Base-by-base conservation (phyloP, 1,284 basidiomycete species). In the Sphagnurus paluster region DNA sequence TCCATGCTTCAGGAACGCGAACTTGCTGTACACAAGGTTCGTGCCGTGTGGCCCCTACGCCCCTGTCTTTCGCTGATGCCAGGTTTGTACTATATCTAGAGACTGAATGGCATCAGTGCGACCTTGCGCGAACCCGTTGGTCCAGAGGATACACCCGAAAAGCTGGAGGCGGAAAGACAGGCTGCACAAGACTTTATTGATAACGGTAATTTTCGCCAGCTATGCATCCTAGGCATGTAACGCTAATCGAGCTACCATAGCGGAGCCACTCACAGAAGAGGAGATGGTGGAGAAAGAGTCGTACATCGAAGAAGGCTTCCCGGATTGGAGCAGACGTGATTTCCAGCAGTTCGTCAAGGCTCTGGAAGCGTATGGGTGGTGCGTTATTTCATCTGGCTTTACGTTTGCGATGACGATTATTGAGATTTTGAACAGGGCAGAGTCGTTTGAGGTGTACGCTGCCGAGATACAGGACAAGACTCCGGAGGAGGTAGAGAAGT, bases 321-420 rank as follows among this genome's bases (percentile, higher is more conserved):
- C 84, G 25, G 84, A 88, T 56, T 97, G 95, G 95, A 92, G 87
- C 62, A 78, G 91, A 53, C 81, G 93, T 35, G 94, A 98, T 63
- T 98, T 93, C 76, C 93, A 96, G 60, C 87, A 89, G 56, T 93
- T 98, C 60, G 79, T 98, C 39, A 63, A 67, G 23, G 93, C 85
- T 0, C 72, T 93, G 36, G 96, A 98, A 64, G 81, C 80, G 6
- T 85, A 93, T 63, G 96, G 95, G 44, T 91, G 93, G 87, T 88
- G 45, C 32, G 79, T 63, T 5, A 29, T 8, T 38, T 20, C 41
- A 32, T 43, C 9, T 36, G 17, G 32, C 17, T 34, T 16, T 23
- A 17, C 36, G 28, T 24, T 5, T 37, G 34, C 17, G 14, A 4
- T 28, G 39, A 25, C 46, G 16, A 33, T 39, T 26, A 26, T 50